These are phyloP conservation scores for Purshia tridentata DNA, from an alignment of 306 rosid species.

Conservation along the genomic window DNA sequence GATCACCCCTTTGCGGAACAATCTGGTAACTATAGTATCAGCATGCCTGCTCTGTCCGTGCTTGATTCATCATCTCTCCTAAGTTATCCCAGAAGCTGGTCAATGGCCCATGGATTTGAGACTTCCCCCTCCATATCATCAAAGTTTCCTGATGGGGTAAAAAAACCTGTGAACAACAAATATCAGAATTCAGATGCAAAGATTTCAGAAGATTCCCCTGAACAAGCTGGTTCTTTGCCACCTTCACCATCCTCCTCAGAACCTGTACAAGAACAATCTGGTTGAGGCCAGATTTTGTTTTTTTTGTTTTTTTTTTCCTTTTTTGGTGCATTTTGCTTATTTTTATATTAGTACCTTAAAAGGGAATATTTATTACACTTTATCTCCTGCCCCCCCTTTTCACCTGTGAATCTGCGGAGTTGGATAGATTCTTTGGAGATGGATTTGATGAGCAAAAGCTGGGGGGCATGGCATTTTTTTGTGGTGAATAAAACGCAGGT, in stretches of 20 bases:
- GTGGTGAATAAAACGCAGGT: constrained; percentile 89
- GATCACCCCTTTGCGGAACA: constrained; percentile 66
- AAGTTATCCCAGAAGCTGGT: constrained; percentile 44
- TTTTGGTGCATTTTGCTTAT: constrained; percentile 27
- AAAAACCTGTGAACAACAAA: constrained; percentile 36
- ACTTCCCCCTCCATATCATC: constrained; percentile 54
- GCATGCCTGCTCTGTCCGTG: constrained; percentile 43
- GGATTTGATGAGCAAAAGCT: constrained; percentile 39
- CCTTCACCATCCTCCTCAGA: constrained; percentile 54
- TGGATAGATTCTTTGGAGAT: constrained; percentile 38
- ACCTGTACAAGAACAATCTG: constrained; percentile 50
- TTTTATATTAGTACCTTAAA: constrained; percentile 26
- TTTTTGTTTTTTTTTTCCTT: constrained; percentile 13
- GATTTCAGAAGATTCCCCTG: constrained; percentile 42
- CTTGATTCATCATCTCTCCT: constrained; percentile 47
- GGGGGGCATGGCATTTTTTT: constrained; percentile 63
- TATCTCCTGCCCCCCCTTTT: constrained; percentile 62
- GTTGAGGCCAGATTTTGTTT: constrained; percentile 28
- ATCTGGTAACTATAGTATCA: constrained; percentile 54
- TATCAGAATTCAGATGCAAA: constrained; percentile 46
- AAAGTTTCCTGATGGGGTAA: constrained; percentile 37
- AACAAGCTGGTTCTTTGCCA: constrained; percentile 47
- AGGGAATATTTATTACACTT: constrained; percentile 49
- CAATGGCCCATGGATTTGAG: constrained; percentile 43
- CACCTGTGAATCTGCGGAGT: constrained; percentile 48